phyloP scores from a whole-genome alignment of 306 rosid genomes.

The Cucurbita maxima region DNA sequence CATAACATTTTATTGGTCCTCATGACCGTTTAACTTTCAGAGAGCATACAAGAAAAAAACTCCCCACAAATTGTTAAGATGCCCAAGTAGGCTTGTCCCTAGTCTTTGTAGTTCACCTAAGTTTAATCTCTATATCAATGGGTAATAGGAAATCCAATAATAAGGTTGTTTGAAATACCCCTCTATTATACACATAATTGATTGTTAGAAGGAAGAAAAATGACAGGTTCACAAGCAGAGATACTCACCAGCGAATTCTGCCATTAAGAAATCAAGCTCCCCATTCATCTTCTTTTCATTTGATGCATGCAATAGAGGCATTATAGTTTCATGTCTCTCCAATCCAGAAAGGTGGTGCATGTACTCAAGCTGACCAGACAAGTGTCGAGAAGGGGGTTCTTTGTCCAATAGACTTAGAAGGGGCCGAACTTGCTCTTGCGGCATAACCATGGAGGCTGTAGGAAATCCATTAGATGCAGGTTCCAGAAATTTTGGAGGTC shows the following conservation, averaged over 20 bases:
- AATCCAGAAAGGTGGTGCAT: slow-evolving; percentile 75
- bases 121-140: background rate
- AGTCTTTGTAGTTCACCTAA: background rate
- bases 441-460: slow-evolving; percentile 25
- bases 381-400: slow-evolving; percentile 89
- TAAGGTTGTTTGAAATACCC: background rate
- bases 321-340: slow-evolving; percentile 93
- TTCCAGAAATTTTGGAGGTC: slow-evolving; percentile 51
- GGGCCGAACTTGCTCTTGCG: slow-evolving; percentile 89
- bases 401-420: slow-evolving; percentile 95
- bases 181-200: background rate
- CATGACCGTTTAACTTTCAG: background rate
- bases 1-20: background rate
- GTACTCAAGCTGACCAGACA: slow-evolving; percentile 94
- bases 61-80: background rate
- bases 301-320: slow-evolving; percentile 82
- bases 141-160: background rate
- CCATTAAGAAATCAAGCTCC: slow-evolving; percentile 89
- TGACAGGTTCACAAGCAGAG: slow-evolving; percentile 2
- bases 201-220: background rate
- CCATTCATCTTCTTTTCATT: slow-evolving; percentile 81
- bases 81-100: background rate
- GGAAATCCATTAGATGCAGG: slow-evolving; percentile 54
- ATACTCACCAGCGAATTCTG: slow-evolving; percentile 81
- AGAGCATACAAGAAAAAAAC: background rate